These are phyloP conservation scores for Eimeria tenella DNA, from an alignment of 169 alveolate genomes.

Conservation along the genomic window DNA sequence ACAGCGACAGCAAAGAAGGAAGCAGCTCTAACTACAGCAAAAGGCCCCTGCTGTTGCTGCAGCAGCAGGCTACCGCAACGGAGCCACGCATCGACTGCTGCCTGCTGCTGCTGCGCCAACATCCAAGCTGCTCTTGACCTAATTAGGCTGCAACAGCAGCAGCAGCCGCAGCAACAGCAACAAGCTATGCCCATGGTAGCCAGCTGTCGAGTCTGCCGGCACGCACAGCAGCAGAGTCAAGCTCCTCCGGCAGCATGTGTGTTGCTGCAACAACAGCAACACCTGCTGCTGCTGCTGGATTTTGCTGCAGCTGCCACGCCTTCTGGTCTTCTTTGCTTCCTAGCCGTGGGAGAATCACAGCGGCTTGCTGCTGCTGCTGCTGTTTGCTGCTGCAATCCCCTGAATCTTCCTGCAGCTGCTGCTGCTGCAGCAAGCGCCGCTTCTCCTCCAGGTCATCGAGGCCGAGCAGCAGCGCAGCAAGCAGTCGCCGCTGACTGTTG, in stretches of 20 bases:
- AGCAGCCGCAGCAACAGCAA: slow-evolving; percentile 40
- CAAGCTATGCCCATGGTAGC: not conserved
- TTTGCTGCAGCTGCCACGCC: slow-evolving; percentile 12
- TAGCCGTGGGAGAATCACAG: not conserved
- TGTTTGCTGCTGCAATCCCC: not conserved
- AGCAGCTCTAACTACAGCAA: not conserved
- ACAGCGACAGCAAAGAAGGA: not conserved
- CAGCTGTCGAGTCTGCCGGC: slow-evolving; percentile 46
- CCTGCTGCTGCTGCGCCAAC: not conserved
- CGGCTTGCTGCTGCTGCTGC: slow-evolving; percentile 2
- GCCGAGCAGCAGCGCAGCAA: slow-evolving; percentile 36
- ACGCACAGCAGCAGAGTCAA: slow-evolving; percentile 37
- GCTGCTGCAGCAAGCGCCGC: slow-evolving; percentile 39
- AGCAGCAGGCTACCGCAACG: not conserved
- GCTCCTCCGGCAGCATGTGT: slow-evolving; percentile 33
- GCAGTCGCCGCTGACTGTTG: slow-evolving; percentile 42
- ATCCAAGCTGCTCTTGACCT: not conserved
- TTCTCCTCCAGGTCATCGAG: slow-evolving; percentile 10
- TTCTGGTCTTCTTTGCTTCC: not conserved
- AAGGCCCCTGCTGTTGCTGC: not conserved
- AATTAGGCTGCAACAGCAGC: not conserved
- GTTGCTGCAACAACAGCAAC: slow-evolving; percentile 49
- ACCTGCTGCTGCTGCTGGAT: slow-evolving; percentile 54
- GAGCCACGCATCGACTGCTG: too few species aligned
- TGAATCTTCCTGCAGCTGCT: not conserved